Base-by-base conservation (phyloP, 2,329 filamentous ascomycete species). In the Nemania serpens region DNA sequence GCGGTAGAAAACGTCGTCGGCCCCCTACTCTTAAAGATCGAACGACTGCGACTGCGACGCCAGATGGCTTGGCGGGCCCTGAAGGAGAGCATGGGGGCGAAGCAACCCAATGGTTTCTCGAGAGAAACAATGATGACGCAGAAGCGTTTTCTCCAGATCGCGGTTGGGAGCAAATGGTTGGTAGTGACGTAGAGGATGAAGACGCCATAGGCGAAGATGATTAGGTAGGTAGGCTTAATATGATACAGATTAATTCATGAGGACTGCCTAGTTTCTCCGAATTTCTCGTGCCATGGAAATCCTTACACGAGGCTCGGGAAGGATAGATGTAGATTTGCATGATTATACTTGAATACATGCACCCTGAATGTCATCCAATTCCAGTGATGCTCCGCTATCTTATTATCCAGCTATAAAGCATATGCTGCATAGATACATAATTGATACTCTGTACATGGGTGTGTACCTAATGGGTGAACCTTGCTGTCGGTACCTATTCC, bases 201-300 rank as follows among this genome's bases (percentile, higher is more conserved):
- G 68, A 70, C 18, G 70, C 68, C 33, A 66, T 68, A 20, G 65
- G 55, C 4, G 70, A 70, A 17, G 66, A 70, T 9, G 68, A 71
- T 46, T 66, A 66, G 33, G n/a, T n/a, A n/a, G n/a, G n/a, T n/a
- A n/a, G 25, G 25, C 25, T 29, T 3, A 29, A 29, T 3, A 29
- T 7, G 7, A 29, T 29, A 29, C 25, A 29, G 4, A 29, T 29
- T 29, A 29, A 29, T 29, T 29, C 25, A 29, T 4, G 7, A 29
- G n/a, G n/a, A n/a, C n/a, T n/a, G n/a, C n/a, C n/a, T n/a, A n/a
- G n/a, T n/a, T n/a, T n/a, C n/a, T n/a, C n/a, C n/a, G n/a, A n/a
- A n/a, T n/a, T n/a, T n/a, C n/a, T n/a, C n/a, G 25, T 29, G 25
- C 41, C 17, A n/a, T 41, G 7, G 5, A 41, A n/a, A 12, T 12